phyloP scores from a whole-genome alignment of 2,329 filamentous ascomycete species.

The Incumbomyces lentus region DNA sequence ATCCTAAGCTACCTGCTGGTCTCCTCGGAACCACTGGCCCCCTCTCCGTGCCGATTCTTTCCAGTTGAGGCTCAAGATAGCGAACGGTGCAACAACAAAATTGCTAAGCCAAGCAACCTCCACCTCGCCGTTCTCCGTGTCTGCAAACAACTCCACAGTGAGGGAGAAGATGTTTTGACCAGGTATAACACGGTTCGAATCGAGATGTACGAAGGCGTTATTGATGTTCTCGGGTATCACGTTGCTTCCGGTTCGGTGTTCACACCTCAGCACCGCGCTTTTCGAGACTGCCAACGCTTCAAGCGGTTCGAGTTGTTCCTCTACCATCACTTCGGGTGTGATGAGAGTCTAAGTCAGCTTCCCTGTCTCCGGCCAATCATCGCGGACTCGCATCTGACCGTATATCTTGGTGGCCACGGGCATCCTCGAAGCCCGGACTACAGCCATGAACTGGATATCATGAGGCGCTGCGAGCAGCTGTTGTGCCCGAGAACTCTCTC shows the following conservation, averaged over 20 bases:
- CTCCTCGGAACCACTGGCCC: not conserved
- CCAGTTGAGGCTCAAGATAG: not conserved
- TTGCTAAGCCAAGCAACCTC: not conserved
- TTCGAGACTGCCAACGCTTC: not conserved
- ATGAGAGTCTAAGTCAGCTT: too few species aligned
- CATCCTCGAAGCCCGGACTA: too few species aligned
- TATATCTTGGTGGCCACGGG: too few species aligned
- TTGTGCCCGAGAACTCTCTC: too few species aligned
- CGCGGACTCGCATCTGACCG: too few species aligned
- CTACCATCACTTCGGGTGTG: too few species aligned
- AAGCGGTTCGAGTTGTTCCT: not conserved
- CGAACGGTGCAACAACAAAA: not conserved
- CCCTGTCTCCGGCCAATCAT: too few species aligned
- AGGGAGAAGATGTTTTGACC: not conserved
- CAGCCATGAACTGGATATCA: too few species aligned
- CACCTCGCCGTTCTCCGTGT: not conserved
- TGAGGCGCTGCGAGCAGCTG: too few species aligned
- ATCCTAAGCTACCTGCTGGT: not conserved
- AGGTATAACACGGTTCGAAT: not conserved
- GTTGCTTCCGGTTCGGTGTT: not conserved
- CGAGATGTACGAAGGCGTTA: not conserved
- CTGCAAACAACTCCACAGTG: not conserved
- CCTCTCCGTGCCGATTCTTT: not conserved
- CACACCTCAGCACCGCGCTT: not conserved
- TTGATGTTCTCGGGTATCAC: not conserved